Evolutionary conservation across 306 rosid genomes (phyloP).

Genomic region (Prinsepia uniflora): DNA sequence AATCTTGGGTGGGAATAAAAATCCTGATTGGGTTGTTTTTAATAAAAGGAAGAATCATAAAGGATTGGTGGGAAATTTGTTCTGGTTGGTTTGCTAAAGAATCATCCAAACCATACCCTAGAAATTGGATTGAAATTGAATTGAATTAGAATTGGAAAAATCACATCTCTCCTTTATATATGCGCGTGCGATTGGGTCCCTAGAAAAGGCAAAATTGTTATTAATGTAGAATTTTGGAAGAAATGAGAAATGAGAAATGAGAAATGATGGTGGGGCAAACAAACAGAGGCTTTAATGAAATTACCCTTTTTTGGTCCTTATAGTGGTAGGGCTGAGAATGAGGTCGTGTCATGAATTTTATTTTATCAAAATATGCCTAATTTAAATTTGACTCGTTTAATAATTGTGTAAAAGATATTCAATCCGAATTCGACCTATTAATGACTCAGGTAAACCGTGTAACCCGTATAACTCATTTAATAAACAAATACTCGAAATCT

Average conservation of each 20-base stretch:
- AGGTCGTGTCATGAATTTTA: too few species aligned
- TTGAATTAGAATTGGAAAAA: neutral
- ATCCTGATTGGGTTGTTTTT: constrained; percentile 24
- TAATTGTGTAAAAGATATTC: too few species aligned
- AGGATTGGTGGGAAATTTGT: constrained; percentile 25
- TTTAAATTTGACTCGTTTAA: too few species aligned
- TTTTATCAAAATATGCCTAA: too few species aligned
- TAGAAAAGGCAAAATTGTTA: neutral
- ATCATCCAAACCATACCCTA: constrained; percentile 41
- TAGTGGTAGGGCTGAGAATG: too few species aligned
- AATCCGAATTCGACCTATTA: too few species aligned
- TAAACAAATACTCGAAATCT: constrained; percentile 49
- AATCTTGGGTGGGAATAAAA: constrained; percentile 36
- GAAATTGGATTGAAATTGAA: neutral
- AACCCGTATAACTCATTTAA: too few species aligned
- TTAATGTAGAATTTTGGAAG: neutral
- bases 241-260: neutral
- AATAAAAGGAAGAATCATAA: constrained; percentile 45
- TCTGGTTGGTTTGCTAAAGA: neutral
- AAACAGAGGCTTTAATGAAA: constrained; percentile 23
- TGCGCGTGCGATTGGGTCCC: neutral
- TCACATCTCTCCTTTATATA: neutral
- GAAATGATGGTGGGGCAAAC: neutral
- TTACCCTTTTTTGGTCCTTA: constrained; percentile 13
- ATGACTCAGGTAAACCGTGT: too few species aligned